Conservation (phyloP, 106 monocot species). For the Dendrobium nobile region DNA sequence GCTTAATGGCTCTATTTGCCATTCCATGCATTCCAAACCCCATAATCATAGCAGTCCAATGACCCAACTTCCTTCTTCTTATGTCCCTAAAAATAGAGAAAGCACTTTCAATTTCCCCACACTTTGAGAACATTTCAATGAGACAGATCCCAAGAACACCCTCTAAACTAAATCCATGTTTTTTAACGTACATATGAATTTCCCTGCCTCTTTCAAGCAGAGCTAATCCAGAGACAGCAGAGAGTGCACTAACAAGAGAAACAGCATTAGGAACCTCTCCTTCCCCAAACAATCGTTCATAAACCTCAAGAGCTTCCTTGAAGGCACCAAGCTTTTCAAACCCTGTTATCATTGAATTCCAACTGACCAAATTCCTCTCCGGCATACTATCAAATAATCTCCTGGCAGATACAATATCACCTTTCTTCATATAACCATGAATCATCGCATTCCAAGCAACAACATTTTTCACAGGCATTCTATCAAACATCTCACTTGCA, state of each 20-base stretch:
- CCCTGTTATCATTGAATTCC: constrained; percentile 25
- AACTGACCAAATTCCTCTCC: constrained; percentile 17
- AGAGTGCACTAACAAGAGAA: constrained; percentile 14
- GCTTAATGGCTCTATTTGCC: constrained; percentile 6
- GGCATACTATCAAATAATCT: constrained; percentile 24
- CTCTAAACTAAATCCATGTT: constrained; percentile 9
- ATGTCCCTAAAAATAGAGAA: constrained; percentile 10
- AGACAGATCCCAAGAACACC: constrained; percentile 18
- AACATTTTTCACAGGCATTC: constrained; percentile 8
- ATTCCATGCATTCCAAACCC: constrained; percentile 22
- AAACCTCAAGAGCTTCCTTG: constrained; percentile 6
- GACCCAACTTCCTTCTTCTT: constrained; percentile 16
- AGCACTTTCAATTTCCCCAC: constrained; percentile 18
- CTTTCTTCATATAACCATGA: constrained; percentile 23
- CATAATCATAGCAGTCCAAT: constrained; percentile 25
- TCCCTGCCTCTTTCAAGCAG: constrained; percentile 10
- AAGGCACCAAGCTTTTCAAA: constrained; percentile 8
- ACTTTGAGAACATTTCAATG: constrained; percentile 25
- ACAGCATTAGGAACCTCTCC: constrained; percentile 1
- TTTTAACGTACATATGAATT: constrained; percentile 6
- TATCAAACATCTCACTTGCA: constrained; percentile 23
- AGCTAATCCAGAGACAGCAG: constrained; percentile 14
- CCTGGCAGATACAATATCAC: constrained; percentile 16
- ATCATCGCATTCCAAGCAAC: constrained; percentile 40
- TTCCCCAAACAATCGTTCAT: constrained; percentile 2